Evolutionary conservation across 495 filamentous ascomycete genomes (phyloP).

Genomic region (Polyplosphaeria fusca): DNA sequence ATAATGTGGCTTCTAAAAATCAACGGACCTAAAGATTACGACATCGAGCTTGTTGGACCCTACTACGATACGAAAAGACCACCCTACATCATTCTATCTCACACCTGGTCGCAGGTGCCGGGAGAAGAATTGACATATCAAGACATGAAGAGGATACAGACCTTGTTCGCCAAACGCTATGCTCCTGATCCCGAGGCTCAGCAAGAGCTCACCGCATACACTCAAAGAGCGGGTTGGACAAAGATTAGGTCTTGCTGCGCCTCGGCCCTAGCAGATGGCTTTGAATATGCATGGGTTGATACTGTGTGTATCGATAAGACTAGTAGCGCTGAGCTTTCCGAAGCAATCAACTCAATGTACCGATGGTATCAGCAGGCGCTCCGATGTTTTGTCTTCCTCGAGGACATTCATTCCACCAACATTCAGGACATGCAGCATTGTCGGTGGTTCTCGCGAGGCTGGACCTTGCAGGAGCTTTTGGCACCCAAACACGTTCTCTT

Average conservation of each 20-base stretch:
- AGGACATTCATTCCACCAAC: neutral
- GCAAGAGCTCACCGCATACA: too few species aligned
- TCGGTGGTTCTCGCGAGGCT: neutral
- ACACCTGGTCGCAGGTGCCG: neutral
- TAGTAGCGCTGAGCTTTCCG: neutral
- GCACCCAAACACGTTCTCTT: neutral
- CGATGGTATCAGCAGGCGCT: neutral
- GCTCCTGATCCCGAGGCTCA: too few species aligned
- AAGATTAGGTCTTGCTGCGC: neutral
- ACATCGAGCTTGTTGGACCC: neutral
- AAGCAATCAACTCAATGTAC: slow-evolving; percentile 2
- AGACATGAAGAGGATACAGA: neutral
- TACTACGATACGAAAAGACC: neutral
- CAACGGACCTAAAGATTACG: neutral
- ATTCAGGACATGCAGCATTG: neutral
- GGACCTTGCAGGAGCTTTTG: neutral
- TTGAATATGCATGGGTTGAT: neutral
- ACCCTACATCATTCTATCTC: neutral
- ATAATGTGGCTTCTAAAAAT: neutral
- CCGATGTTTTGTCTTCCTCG: neutral
- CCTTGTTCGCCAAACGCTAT: neutral
- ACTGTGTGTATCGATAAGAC: neutral
- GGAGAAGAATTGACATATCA: neutral
- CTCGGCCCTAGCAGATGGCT: neutral
- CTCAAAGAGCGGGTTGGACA: neutral